These are phyloP conservation scores for Malus asiatica DNA, from an alignment of 306 rosid species.

Conservation along the genomic window DNA sequence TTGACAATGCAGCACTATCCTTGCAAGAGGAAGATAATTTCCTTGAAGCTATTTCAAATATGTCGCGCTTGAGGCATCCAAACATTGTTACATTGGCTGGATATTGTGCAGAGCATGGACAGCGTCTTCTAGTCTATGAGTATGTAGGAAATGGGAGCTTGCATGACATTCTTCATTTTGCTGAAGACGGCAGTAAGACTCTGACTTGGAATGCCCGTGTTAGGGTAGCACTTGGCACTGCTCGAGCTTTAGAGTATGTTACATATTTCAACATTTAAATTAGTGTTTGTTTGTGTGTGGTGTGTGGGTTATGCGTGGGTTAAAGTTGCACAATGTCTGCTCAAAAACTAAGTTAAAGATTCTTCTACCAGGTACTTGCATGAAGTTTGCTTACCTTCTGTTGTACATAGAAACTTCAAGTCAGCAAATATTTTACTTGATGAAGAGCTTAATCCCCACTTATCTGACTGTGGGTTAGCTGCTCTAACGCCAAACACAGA, in stretches of 20 bases:
- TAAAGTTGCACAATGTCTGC: slow-evolving; percentile 3
- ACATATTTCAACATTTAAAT: slow-evolving; percentile 8
- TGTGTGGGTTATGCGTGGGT: background rate
- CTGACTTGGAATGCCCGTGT: slow-evolving; percentile 97
- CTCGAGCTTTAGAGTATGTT: slow-evolving; percentile 96
- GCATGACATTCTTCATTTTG: slow-evolving; percentile 86
- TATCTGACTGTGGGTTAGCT: slow-evolving; percentile 84
- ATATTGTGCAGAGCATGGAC: slow-evolving; percentile 89
- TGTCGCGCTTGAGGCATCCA: slow-evolving; percentile 89
- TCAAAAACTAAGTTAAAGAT: background rate
- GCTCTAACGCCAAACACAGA: slow-evolving; percentile 86
- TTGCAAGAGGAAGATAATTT: slow-evolving; percentile 93
- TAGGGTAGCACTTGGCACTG: slow-evolving; percentile 92
- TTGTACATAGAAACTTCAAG: slow-evolving; percentile 96
- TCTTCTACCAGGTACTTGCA: slow-evolving; percentile 81
- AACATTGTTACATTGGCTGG: slow-evolving; percentile 85
- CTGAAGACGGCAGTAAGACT: slow-evolving; percentile 64
- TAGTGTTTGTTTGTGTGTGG: background rate
- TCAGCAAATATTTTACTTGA: slow-evolving; percentile 93
- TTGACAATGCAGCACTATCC: slow-evolving; percentile 92
- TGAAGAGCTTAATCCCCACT: slow-evolving; percentile 87
- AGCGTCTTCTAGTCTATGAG: slow-evolving; percentile 90
- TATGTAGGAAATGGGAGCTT: slow-evolving; percentile 68
- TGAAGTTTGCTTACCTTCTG: slow-evolving; percentile 92
- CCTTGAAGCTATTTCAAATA: slow-evolving; percentile 84